A percentile compares a stretch with the other conserved stretches of the same genome.
phyloP scores from a whole-genome alignment of 257 asterid genomes.

The Asclepias syriaca region DNA sequence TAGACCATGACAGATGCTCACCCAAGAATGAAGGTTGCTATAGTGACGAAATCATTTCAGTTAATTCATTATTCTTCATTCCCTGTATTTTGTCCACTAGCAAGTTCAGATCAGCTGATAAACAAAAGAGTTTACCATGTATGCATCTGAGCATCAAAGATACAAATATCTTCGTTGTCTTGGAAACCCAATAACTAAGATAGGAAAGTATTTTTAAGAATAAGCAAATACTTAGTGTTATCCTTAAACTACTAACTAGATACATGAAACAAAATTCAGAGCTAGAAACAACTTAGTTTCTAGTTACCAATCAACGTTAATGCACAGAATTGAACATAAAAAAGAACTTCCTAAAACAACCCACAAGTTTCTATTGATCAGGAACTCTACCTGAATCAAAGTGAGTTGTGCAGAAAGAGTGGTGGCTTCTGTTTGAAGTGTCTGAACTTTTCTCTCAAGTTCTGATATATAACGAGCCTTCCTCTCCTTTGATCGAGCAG shows the following conservation, averaged over 20 bases:
- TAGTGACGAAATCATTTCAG: neutral
- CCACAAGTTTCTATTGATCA: neutral
- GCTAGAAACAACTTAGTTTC: neutral
- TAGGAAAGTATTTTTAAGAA: neutral
- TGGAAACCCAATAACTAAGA: neutral
- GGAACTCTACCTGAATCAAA: constrained; percentile 53
- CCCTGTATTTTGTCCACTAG: neutral
- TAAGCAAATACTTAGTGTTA: neutral
- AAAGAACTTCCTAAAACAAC: neutral
- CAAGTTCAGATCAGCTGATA: neutral
- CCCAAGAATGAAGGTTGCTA: neutral
- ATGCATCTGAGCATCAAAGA: neutral
- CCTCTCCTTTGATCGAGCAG: constrained; percentile 91
- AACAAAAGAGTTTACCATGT: neutral
- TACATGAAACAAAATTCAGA: neutral
- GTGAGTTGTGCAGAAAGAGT: constrained; percentile 82
- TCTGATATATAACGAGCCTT: constrained; percentile 78
- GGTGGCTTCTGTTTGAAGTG: constrained; percentile 92
- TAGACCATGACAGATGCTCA: neutral
- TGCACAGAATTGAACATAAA: neutral
- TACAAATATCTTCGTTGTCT: neutral
- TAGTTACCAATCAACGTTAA: constrained; percentile 6
- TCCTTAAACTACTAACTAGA: neutral
- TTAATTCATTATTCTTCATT: neutral
- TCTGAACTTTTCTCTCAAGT: constrained; percentile 95